Conservation (phyloP, 2,329 filamentous ascomycete species). For the Hymenoscyphus scutula region DNA sequence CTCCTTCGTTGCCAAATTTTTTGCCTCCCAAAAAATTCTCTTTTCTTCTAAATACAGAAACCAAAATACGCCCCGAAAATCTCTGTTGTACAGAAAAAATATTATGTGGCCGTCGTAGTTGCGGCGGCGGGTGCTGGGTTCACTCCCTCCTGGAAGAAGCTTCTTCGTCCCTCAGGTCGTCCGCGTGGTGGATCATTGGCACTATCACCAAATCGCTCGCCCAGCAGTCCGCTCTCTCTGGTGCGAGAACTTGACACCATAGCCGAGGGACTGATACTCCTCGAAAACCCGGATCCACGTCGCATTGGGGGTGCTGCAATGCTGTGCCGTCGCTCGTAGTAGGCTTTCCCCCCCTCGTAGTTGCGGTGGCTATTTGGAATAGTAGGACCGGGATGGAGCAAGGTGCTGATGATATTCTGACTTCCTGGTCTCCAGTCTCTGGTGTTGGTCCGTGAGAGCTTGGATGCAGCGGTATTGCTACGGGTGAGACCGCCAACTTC, state of each 20-base stretch:
- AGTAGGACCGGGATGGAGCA: conserved; percentile 36
- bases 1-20: background rate
- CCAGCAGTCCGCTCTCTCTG: conserved; percentile 1
- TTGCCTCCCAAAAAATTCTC: background rate
- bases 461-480: conserved; percentile 19
- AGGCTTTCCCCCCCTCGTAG: background rate
- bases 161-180: conserved; percentile 22
- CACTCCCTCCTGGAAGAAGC: conserved; percentile 27
- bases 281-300: background rate
- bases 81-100: background rate
- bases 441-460: conserved; percentile 18
- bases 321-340: conserved; percentile 14
- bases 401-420: conserved; percentile 30
- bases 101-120: background rate
- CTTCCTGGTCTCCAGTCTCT: conserved; percentile 7
- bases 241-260: background rate
- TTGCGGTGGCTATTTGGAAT: conserved; percentile 32
- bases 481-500: conserved; percentile 12
- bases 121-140: conserved; percentile 19
- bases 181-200: conserved; percentile 10
- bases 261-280: conserved; percentile 15
- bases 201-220: conserved; percentile 11
- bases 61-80: background rate
- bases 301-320: conserved; percentile 10
- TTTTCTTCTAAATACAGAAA: no score